Conservation (phyloP, 148 eudicot genomes). For the Chenopodium quinoa region DNA sequence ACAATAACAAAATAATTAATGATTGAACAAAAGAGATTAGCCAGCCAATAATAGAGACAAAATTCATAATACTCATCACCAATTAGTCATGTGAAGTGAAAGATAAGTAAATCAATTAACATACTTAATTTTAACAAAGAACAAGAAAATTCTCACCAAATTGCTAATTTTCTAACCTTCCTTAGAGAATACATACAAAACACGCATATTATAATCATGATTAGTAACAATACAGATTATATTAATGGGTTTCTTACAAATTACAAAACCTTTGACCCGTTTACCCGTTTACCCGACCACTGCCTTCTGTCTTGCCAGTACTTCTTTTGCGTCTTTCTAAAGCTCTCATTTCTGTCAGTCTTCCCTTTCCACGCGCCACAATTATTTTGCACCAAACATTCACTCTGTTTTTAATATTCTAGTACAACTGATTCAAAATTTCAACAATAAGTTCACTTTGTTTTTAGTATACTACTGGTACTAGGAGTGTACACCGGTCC, state of each 20-base stretch:
- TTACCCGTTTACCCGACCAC: not conserved
- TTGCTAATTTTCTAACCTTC: slow-evolving; percentile 7
- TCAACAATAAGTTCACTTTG: too few species aligned
- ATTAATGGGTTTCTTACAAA: slow-evolving; percentile 27
- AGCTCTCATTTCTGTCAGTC: not conserved
- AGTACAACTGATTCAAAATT: too few species aligned
- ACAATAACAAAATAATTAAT: not conserved
- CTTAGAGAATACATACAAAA: slow-evolving; percentile 8
- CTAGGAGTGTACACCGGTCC: too few species aligned
- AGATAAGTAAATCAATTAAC: not conserved
- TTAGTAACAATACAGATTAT: not conserved
- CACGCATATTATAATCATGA: slow-evolving; percentile 13
- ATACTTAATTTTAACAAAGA: not conserved
- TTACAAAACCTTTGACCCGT: slow-evolving; percentile 6
- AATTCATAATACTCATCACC: not conserved
- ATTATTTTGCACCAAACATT: not conserved
- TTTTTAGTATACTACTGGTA: too few species aligned
- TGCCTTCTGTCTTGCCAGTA: not conserved
- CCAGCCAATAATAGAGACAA: not conserved
- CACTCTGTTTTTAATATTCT: not conserved
- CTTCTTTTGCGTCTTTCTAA: slow-evolving; percentile 9
- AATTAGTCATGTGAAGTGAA: slow-evolving; percentile 1
- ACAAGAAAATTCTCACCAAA: slow-evolving; percentile 17
- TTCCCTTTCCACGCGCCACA: not conserved
- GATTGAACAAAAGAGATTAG: not conserved